These are phyloP conservation scores for Neltuma alba DNA, from an alignment of 306 rosid species.

Conservation along the genomic window DNA sequence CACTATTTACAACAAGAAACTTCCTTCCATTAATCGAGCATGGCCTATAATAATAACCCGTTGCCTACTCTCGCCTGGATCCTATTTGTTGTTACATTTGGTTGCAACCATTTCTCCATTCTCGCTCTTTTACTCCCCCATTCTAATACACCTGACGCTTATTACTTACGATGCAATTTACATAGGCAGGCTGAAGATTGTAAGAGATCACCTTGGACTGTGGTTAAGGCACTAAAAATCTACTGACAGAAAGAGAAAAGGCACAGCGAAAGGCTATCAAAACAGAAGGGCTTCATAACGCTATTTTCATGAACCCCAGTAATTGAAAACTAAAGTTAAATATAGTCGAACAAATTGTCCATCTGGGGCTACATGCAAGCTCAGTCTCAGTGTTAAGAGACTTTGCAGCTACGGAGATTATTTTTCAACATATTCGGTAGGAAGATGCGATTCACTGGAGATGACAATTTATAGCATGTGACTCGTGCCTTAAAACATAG, in stretches of 20 bases:
- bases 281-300: neutral
- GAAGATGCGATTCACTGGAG: neutral
- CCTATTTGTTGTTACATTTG: neutral
- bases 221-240: neutral
- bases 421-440: neutral
- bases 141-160: neutral
- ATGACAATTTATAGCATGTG: neutral
- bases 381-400: neutral
- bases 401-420: neutral
- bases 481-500: neutral
- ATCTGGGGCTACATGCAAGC: neutral
- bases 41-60: neutral
- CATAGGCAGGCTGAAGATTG: neutral
- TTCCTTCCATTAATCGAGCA: neutral
- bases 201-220: neutral
- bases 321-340: neutral
- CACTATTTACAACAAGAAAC: slow-evolving; percentile 17
- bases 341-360: neutral
- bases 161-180: neutral
- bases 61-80: neutral
- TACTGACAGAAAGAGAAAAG: neutral
- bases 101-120: neutral
- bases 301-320: neutral
- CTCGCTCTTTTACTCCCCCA: neutral
- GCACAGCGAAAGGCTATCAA: neutral